Base-by-base conservation (phyloP, 345 rosid genomes). In the Melaleuca quinquenervia region DNA sequence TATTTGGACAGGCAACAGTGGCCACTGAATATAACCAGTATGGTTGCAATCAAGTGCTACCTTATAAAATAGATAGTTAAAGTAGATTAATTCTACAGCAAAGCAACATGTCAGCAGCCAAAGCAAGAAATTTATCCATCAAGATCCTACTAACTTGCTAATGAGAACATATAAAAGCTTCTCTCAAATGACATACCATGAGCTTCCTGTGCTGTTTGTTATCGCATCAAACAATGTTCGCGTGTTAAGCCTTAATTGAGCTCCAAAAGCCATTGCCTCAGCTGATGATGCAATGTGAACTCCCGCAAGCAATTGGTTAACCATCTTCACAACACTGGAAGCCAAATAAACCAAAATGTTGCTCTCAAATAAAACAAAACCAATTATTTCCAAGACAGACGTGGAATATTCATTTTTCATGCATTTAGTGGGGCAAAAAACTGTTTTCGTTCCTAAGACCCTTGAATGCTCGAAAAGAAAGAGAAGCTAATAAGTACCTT, bases 251-350 rank as follows among this genome's bases (percentile, higher is more conserved):
- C 99, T 96, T 88, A 97, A 91, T 50, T 96, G 96, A 88, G 98
- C 96, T 86, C 98, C 99, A 86, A 95, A 93, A 78, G 99, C 99
- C 94, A 97, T 95, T 84, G 98, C 99, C 91, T 97, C 99, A 26
- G 99, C 99, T 86, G 98, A 92, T 87, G 97, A 90, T 88, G 98
- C 99, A 85, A 97, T 97, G 89, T 97, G 99, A 88, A 95, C 96
- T 89, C 99, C 99, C 84, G 99, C 99, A 90, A 97, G 99, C 90
- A 97, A 88, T 89, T 97, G 99, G 90, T 97, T 97, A 88, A 93
- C 94, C 99, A 95, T 97, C 89, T 96, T 97, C 83, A 95, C 93
- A 48, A 94, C 95, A 90, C 99, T 97, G 84, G 64, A 83, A 82
- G 45, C 1, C 21, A 54, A 58, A 24, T 55, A 80, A 55, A 36